Conservation (phyloP, 2,329 filamentous ascomycete species). For the Claviceps capensis region DNA sequence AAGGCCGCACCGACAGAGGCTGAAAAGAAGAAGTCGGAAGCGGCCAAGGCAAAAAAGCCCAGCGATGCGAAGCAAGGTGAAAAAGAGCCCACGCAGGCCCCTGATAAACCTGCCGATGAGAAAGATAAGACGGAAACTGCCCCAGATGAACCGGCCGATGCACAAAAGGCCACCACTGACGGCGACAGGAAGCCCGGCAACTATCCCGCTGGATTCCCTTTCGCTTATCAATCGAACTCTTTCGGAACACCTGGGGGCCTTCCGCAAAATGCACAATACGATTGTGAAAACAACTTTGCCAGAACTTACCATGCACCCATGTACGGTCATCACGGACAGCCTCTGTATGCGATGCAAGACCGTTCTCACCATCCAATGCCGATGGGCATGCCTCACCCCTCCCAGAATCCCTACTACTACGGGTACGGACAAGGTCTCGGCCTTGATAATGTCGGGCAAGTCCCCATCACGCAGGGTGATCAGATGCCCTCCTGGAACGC, state of each 20-base stretch:
- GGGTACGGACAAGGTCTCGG: constrained; percentile 18
- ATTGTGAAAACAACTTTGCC: constrained; percentile 35
- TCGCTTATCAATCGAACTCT: constrained; percentile 27
- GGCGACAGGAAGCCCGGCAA: constrained; percentile 9
- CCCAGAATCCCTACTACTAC: constrained; percentile 28
- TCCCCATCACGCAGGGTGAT: constrained; percentile 19
- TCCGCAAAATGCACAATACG: constrained; percentile 45
- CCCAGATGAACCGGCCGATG: constrained; percentile 6
- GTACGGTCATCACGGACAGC: constrained; percentile 35
- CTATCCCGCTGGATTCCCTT: constrained; percentile 17
- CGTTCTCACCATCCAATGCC: constrained; percentile 19
- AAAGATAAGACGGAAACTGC: constrained; percentile 5
- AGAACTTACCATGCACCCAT: constrained; percentile 43
- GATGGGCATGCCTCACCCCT: constrained; percentile 29
- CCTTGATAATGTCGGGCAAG: constrained; percentile 11
- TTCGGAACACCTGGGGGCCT: constrained; percentile 39
- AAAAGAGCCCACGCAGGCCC: not conserved
- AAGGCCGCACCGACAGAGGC: not conserved
- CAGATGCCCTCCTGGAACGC: constrained; percentile 11
- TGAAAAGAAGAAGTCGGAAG: constrained; percentile 8
- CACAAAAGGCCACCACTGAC: constrained; percentile 5
- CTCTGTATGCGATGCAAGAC: constrained; percentile 30
- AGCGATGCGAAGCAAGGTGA: not conserved
- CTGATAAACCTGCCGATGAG: not conserved
- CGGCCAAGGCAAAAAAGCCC: constrained; percentile 6